These are phyloP conservation scores for Skeletonema marinoi DNA, from an alignment of 108 stramenopile species.

Conservation along the genomic window DNA sequence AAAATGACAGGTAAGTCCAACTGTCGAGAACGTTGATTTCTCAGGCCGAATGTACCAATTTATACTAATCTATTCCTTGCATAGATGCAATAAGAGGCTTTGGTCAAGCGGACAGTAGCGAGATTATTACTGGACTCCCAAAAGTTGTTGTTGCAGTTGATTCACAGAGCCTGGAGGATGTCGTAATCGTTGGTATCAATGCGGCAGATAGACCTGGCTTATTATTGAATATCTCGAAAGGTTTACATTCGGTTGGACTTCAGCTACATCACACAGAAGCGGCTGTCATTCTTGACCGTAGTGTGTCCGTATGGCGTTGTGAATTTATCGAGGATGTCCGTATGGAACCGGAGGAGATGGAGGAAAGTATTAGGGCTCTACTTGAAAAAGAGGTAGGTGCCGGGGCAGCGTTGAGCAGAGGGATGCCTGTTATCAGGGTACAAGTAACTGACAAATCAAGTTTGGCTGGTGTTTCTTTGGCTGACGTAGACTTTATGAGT, in stretches of 20 bases:
- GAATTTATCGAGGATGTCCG: constrained; percentile 52
- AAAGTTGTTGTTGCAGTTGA: constrained; percentile 61
- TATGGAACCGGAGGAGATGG: neutral
- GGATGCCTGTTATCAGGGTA: constrained; percentile 74
- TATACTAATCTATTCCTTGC: neutral
- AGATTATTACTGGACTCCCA: constrained; percentile 13
- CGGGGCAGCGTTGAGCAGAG: constrained; percentile 60
- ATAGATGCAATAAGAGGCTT: constrained; percentile 63
- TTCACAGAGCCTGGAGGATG: constrained; percentile 29
- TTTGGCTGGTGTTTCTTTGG: constrained; percentile 58
- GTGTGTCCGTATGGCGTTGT: constrained; percentile 84
- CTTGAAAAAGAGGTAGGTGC: constrained; percentile 54
- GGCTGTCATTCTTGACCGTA: constrained; percentile 60
- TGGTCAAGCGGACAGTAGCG: constrained; percentile 14
- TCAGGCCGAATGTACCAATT: neutral
- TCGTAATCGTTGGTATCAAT: constrained; percentile 51
- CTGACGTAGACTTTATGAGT: constrained; percentile 62
- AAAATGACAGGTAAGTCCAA: constrained; percentile 64
- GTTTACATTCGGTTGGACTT: constrained; percentile 55
- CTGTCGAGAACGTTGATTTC: neutral
- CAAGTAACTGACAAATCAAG: constrained; percentile 52
- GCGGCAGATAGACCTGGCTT: constrained; percentile 52
- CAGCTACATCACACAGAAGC: constrained; percentile 82
- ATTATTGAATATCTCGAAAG: constrained; percentile 73
- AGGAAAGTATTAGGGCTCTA: constrained; percentile 11